Conservation (phyloP, 148 eudicot species). For the Chenopodium berlandieri region DNA sequence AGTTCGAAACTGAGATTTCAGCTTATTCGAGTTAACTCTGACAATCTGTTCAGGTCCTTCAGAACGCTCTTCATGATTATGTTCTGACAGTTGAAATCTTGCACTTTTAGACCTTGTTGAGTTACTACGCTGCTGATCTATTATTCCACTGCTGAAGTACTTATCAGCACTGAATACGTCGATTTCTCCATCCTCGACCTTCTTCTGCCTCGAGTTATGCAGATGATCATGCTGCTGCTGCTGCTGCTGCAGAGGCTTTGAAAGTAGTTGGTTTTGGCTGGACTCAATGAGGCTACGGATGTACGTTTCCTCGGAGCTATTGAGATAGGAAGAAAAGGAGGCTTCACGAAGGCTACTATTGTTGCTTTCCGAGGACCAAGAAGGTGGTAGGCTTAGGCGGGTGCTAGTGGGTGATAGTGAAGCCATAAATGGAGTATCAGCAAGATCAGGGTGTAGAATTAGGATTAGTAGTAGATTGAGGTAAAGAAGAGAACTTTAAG, state of each 20-base stretch:
- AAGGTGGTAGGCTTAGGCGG: constrained; percentile 19
- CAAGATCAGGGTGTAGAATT: neutral
- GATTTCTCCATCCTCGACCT: constrained; percentile 49
- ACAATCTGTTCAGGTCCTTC: neutral
- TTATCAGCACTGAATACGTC: constrained; percentile 68
- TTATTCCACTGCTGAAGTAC: constrained; percentile 50
- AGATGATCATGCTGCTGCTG: constrained; percentile 9
- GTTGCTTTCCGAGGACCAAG: constrained; percentile 28
- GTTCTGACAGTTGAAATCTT: neutral
- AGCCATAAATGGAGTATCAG: constrained; percentile 24
- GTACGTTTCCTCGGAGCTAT: constrained; percentile 38
- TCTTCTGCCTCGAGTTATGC: constrained; percentile 23
- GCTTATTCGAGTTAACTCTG: neutral
- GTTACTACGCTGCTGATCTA: constrained; percentile 16
- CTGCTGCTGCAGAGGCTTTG: constrained; percentile 3
- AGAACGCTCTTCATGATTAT: neutral
- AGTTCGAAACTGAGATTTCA: constrained; percentile 33
- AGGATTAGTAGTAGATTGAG: constrained; percentile 9
- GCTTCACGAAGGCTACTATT: constrained; percentile 31
- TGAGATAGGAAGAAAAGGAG: constrained; percentile 59
- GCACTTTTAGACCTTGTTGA: constrained; percentile 19
- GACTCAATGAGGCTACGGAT: constrained; percentile 31
- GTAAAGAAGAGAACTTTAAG: constrained; percentile 13
- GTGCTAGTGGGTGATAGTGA: constrained; percentile 32
- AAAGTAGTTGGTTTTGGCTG: constrained; percentile 11